Percentiles rank a stretch among this genome's conserved stretches.
phyloP scores from a whole-genome alignment of 306 rosid species.

The Lablab purpureus region DNA sequence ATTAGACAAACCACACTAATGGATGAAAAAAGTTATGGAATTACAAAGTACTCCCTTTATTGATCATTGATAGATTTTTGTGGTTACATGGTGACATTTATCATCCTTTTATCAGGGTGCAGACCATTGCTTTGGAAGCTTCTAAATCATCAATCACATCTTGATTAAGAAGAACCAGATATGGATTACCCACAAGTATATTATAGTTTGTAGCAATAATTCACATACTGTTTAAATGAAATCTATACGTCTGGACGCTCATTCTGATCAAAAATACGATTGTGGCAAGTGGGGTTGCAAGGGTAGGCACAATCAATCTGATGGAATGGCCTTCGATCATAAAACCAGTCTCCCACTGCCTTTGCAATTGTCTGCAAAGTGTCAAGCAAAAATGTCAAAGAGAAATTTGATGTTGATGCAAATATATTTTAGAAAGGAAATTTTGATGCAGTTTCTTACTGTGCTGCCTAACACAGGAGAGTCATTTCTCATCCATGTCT shows the following conservation, averaged over 20 bases:
- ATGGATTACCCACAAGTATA: background rate
- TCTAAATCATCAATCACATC: constrained; percentile 29
- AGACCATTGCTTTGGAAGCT: background rate
- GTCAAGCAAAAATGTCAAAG: background rate
- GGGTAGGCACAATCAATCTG: constrained; percentile 81
- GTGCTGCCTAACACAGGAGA: constrained; percentile 70
- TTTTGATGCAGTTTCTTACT: constrained; percentile 55
- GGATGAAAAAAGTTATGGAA: too few species aligned
- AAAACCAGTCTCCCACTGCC: constrained; percentile 89
- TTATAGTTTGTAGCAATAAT: background rate
- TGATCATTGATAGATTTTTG: background rate
- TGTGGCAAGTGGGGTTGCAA: constrained; percentile 87
- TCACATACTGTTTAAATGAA: background rate
- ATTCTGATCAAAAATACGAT: constrained; percentile 56
- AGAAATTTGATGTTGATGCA: background rate
- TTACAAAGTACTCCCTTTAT: background rate
- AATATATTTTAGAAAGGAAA: background rate
- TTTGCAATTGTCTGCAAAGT: constrained; percentile 76
- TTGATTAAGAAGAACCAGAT: background rate
- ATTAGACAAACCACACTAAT: background rate
- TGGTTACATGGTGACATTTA: background rate
- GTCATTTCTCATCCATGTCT: constrained; percentile 81
- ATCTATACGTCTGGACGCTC: constrained; percentile 43
- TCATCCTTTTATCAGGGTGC: constrained; percentile 6
- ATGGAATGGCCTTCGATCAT: constrained; percentile 48